Evolutionary conservation across 1,284 basidiomycete species (phyloP).

Genomic region (Leucoagaricus sp.): DNA sequence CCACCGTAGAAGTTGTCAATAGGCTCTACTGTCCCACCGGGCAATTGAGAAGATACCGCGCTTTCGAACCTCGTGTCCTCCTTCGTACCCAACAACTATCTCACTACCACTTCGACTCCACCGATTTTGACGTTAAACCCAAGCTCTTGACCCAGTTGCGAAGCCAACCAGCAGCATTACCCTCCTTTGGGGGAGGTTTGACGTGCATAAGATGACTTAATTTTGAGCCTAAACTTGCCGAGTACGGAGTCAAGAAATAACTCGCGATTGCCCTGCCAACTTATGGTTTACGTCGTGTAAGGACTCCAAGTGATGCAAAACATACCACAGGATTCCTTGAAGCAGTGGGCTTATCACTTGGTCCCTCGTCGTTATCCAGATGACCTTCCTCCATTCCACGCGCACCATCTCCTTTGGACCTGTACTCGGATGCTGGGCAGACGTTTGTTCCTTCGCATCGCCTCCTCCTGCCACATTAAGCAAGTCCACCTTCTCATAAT

Average conservation of each 20-base stretch:
- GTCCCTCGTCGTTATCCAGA: slow-evolving; percentile 67
- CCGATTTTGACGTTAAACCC: slow-evolving; percentile 4
- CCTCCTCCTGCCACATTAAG: slow-evolving; percentile 3
- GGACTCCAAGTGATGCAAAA: not conserved
- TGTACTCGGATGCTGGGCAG: slow-evolving; percentile 21
- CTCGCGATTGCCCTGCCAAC: slow-evolving; percentile 41
- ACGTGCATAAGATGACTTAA: slow-evolving; percentile 30
- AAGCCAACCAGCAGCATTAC: slow-evolving; percentile 45
- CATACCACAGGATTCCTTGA: slow-evolving; percentile 72
- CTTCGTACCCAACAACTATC: too few species aligned
- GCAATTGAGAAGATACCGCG: too few species aligned
- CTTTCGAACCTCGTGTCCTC: too few species aligned
- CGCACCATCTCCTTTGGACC: slow-evolving; percentile 40
- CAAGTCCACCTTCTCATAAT: slow-evolving; percentile 32
- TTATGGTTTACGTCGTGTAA: not conserved
- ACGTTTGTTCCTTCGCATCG: slow-evolving; percentile 24
- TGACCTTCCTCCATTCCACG: slow-evolving; percentile 59
- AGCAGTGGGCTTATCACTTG: slow-evolving; percentile 68
- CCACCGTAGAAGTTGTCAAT: too few species aligned
- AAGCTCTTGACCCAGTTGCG: slow-evolving; percentile 37
- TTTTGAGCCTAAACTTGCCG: slow-evolving; percentile 30
- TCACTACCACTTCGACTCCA: not conserved
- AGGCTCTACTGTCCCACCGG: too few species aligned
- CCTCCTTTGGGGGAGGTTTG: slow-evolving; percentile 38
- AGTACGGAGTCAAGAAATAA: slow-evolving; percentile 40